phyloP scores from a whole-genome alignment of 1,284 basidiomycete genomes.

The Bondarzewia mesenterica region DNA sequence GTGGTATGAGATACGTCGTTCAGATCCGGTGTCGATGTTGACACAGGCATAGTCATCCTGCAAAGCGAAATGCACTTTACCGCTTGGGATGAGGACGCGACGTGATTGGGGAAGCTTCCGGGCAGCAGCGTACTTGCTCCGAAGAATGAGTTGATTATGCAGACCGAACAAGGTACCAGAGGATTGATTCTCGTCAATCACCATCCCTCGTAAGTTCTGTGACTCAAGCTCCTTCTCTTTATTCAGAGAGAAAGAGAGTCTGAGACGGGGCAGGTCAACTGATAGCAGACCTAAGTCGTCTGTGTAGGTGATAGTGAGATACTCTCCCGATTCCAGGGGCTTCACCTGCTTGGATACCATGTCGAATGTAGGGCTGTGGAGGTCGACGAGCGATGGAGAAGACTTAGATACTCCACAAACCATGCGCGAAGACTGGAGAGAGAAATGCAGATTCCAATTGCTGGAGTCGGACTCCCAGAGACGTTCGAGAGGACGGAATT shows the following conservation, averaged over 20 bases:
- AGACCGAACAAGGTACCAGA: constrained; percentile 32
- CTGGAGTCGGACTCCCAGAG: constrained; percentile 16
- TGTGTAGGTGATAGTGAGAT: neutral
- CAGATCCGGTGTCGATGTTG: constrained; percentile 4
- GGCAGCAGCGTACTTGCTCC: constrained; percentile 10
- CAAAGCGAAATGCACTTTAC: constrained; percentile 13
- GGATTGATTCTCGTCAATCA: constrained; percentile 27
- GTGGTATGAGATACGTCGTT: constrained; percentile 8
- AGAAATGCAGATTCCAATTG: constrained; percentile 19
- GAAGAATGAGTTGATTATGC: constrained; percentile 30
- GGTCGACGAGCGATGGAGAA: constrained; percentile 16
- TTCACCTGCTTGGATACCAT: constrained; percentile 23
- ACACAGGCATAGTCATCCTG: constrained; percentile 10
- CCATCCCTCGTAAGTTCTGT: constrained; percentile 25
- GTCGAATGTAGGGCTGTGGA: constrained; percentile 22
- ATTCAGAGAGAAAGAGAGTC: constrained; percentile 28
- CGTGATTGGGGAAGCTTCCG: constrained; percentile 14
- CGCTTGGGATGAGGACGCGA: constrained; percentile 28
- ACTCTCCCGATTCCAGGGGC: constrained; percentile 22
- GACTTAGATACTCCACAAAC: neutral
- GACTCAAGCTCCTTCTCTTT: constrained; percentile 21
- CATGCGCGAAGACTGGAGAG: neutral
- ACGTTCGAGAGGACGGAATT: constrained; percentile 26
- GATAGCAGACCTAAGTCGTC: neutral
- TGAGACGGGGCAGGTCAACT: constrained; percentile 25